Evolutionary conservation across 768 basidiomycete species (phyloP).

Genomic region (Agrocybe praecox): DNA sequence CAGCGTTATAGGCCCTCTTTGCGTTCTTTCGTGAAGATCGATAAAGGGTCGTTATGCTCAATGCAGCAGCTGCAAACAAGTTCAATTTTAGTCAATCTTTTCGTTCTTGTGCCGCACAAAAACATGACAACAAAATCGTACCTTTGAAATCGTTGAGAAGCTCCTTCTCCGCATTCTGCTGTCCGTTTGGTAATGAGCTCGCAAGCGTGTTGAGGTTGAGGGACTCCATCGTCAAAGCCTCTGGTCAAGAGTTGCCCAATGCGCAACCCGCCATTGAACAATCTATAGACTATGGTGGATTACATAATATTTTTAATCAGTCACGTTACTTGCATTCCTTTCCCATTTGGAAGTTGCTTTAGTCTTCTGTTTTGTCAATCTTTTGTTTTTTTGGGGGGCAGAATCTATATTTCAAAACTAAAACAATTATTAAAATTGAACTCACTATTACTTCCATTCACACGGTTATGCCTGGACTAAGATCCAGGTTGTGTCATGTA

Average conservation of each 20-base stretch:
- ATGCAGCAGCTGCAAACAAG: slow-evolving; percentile 63
- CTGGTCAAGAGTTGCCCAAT: not conserved
- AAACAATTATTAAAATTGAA: no score
- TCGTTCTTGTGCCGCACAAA: slow-evolving; percentile 2
- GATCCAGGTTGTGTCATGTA: no score
- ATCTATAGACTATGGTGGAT: slow-evolving; percentile 4
- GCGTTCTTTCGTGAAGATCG: slow-evolving; percentile 77
- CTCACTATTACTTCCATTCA: no score
- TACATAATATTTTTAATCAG: not conserved
- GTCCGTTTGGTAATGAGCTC: slow-evolving; percentile 69
- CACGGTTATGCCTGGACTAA: no score
- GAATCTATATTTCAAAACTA: no score
- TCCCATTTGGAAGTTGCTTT: no score
- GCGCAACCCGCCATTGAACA: slow-evolving; percentile 1
- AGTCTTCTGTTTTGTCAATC: no score
- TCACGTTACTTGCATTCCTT: not conserved
- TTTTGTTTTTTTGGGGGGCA: no score
- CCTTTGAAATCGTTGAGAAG: slow-evolving; percentile 84
- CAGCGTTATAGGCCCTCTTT: slow-evolving; percentile 79
- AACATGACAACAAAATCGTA: slow-evolving; percentile 30
- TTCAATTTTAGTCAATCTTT: not conserved
- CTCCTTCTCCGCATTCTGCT: slow-evolving; percentile 82
- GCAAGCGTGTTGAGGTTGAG: slow-evolving; percentile 81
- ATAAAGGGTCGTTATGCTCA: slow-evolving; percentile 85
- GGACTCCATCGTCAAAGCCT: slow-evolving; percentile 56